A percentile compares a stretch with the other conserved stretches of the same genome.
Conservation (phyloP, 345 rosid genomes). For the Boechera stricta region DNA sequence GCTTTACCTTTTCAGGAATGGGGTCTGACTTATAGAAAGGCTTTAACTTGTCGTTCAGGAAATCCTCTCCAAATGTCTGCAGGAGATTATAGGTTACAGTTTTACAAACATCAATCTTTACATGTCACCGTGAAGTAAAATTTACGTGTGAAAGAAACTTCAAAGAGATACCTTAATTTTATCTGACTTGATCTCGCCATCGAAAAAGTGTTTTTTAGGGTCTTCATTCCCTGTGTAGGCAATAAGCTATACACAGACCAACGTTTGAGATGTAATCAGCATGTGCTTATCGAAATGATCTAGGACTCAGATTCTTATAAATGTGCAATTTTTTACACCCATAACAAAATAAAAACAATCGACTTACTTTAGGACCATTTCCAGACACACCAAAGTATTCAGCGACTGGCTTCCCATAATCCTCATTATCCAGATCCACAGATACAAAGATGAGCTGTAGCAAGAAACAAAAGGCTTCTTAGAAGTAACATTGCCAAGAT, state of each 20-base stretch:
- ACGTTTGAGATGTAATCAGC: slow-evolving; percentile 12
- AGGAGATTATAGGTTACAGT: slow-evolving; percentile 6
- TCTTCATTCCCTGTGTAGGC: slow-evolving; percentile 93
- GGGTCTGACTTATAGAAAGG: slow-evolving; percentile 97
- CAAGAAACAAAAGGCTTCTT: slow-evolving; percentile 23
- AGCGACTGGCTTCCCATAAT: slow-evolving; percentile 87
- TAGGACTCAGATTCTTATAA: background rate
- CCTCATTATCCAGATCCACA: slow-evolving; percentile 93
- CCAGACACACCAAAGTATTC: slow-evolving; percentile 88
- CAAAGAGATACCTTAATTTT: slow-evolving; percentile 66
- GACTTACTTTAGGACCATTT: slow-evolving; percentile 64
- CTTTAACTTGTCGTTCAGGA: slow-evolving; percentile 78
- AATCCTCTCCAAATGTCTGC: slow-evolving; percentile 75
- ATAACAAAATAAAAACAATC: background rate
- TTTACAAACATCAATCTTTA: slow-evolving; percentile 9
- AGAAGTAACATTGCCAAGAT: slow-evolving; percentile 13
- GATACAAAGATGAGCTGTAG: slow-evolving; percentile 85
- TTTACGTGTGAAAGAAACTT: slow-evolving; percentile 13
- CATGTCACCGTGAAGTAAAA: background rate
- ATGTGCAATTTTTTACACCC: background rate
- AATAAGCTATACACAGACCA: slow-evolving; percentile 59
- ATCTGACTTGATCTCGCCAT: slow-evolving; percentile 70
- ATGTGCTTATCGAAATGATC: slow-evolving; percentile 6
- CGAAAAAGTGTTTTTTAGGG: slow-evolving; percentile 65
- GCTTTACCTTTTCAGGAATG: slow-evolving; percentile 77